A percentile compares a stretch with the other conserved stretches of the same genome.
Conservation (phyloP, 805 yeast species). For the Sugiyamaella floridensis region DNA sequence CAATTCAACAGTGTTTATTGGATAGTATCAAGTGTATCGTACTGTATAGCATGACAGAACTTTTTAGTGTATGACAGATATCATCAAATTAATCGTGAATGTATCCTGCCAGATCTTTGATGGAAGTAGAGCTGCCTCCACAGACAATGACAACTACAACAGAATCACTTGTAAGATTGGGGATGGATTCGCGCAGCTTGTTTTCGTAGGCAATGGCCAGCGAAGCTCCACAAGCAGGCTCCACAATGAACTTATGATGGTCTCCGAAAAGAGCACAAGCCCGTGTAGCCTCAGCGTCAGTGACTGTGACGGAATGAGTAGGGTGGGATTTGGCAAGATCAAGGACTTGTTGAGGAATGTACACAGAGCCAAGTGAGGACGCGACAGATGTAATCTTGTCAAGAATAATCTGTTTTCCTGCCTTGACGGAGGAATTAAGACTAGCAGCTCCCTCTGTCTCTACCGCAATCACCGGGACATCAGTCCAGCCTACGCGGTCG, state of each 20-base stretch:
- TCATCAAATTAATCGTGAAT: background rate
- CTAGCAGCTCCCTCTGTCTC: conserved; percentile 63
- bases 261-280: conserved; percentile 43
- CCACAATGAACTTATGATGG: conserved; percentile 44
- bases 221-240: conserved; percentile 69
- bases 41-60: too few species aligned
- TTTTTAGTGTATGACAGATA: background rate
- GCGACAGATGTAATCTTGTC: conserved; percentile 44
- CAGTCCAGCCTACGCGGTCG: conserved; percentile 43
- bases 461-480: conserved; percentile 39
- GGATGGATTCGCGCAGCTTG: conserved; percentile 5
- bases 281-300: conserved; percentile 48
- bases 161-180: conserved; percentile 13
- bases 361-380: conserved; percentile 52
- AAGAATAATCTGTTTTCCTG: conserved; percentile 37
- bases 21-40: too few species aligned
- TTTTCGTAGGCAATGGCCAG: conserved; percentile 31
- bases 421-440: conserved; percentile 40
- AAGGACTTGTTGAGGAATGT: conserved; percentile 42
- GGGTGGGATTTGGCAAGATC: conserved; percentile 35
- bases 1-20: too few species aligned
- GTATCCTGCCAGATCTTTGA: conserved; percentile 7
- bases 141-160: conserved; percentile 21
- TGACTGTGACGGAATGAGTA: conserved; percentile 37
- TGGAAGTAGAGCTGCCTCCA: conserved; percentile 21